Conservation (phyloP, 2,329 filamentous ascomycete genomes). For the Zymoseptoria pseudotritici region DNA sequence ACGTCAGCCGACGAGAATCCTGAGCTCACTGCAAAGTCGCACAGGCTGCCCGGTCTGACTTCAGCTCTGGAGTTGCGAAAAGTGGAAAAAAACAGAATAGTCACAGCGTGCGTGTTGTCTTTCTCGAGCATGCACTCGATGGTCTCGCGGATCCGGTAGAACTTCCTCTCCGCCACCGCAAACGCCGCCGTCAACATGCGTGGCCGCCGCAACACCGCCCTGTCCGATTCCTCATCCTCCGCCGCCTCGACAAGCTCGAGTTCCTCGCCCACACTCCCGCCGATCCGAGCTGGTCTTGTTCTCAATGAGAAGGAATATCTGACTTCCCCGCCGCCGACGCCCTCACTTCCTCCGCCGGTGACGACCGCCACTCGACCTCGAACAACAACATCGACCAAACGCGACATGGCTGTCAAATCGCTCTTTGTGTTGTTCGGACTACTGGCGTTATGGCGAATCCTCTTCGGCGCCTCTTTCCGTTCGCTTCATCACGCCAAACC, state of each 20-base stretch:
- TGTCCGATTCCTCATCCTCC: constrained; percentile 50
- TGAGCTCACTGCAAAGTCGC: background rate
- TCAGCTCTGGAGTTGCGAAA: background rate
- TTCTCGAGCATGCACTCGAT: background rate
- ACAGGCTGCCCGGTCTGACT: background rate
- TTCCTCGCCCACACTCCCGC: constrained; percentile 42
- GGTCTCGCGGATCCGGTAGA: background rate
- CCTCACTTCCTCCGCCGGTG: constrained; percentile 17
- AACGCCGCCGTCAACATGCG: constrained; percentile 29
- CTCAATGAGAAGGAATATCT: constrained; percentile 44
- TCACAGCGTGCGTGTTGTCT: background rate
- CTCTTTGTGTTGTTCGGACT: constrained; percentile 12
- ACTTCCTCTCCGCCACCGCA: background rate
- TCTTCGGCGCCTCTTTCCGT: constrained; percentile 8
- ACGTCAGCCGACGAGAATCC: background rate
- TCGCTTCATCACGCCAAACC: constrained; percentile 24
- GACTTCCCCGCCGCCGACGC: constrained; percentile 17
- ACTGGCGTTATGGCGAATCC: constrained; percentile 12
- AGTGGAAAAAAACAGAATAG: background rate
- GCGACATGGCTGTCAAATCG: constrained; percentile 8
- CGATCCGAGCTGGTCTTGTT: background rate
- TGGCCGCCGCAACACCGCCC: constrained; percentile 40
- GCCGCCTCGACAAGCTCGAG: constrained; percentile 51
- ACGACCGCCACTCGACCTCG: constrained; percentile 15
- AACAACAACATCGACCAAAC: constrained; percentile 1